Conservation (phyloP, 108 stramenopile species). For the Pseudonitzschia pungens region DNA sequence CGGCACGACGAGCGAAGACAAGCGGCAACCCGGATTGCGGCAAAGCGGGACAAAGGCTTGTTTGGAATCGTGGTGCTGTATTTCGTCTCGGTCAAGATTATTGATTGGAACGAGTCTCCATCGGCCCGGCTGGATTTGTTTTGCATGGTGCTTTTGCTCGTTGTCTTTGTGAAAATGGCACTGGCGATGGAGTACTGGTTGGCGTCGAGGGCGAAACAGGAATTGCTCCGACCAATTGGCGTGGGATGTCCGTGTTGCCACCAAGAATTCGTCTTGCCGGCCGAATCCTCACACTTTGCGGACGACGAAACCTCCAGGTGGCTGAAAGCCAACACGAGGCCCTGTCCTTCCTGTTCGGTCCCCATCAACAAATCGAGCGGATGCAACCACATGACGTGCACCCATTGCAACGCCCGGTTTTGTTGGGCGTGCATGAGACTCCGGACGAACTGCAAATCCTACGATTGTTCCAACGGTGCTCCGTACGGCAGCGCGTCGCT, state of each 20-base stretch:
- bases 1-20: conserved; percentile 52
- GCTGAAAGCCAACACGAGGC: conserved; percentile 40
- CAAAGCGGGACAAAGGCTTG: conserved; percentile 6
- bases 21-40: conserved; percentile 32
- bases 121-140: conserved; percentile 23
- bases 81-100: conserved; percentile 26
- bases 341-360: conserved; percentile 43
- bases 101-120: conserved; percentile 16
- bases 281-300: conserved; percentile 37
- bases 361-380: conserved; percentile 36
- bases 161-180: not conserved
- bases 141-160: conserved; percentile 17
- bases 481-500: conserved; percentile 53
- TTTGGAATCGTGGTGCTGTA: conserved; percentile 15
- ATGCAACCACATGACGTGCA: conserved; percentile 51
- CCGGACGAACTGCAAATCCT: conserved; percentile 42
- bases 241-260: conserved; percentile 69
- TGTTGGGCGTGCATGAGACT: conserved; percentile 75
- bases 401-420: conserved; percentile 51
- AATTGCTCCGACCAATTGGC: conserved; percentile 44
- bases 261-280: conserved; percentile 49
- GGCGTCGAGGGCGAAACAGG: conserved; percentile 35
- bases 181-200: not conserved
- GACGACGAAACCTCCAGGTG: conserved; percentile 53
- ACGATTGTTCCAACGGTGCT: conserved; percentile 55